phyloP scores from a whole-genome alignment of 2,329 filamentous ascomycete genomes.

The Xylariaceae sp. region DNA sequence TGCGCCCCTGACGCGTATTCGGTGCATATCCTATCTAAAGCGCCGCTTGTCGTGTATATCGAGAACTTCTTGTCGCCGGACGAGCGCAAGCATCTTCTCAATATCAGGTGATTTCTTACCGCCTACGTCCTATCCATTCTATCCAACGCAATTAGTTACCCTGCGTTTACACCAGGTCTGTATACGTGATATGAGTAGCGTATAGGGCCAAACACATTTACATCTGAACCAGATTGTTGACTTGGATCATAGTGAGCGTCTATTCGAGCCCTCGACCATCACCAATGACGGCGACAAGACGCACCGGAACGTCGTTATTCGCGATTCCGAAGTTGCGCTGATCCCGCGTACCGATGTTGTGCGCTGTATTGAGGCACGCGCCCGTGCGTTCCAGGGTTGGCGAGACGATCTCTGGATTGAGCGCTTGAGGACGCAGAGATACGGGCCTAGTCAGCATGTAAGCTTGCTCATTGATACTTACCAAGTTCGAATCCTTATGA shows the following conservation, averaged over 20 bases:
- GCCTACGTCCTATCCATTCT: background rate
- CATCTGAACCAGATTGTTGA: background rate
- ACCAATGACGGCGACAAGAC: conserved; percentile 42
- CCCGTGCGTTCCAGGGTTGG: conserved; percentile 44
- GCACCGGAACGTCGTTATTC: conserved; percentile 40
- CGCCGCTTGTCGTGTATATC: conserved; percentile 50
- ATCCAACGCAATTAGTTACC: background rate
- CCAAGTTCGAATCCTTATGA: background rate
- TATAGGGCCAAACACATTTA: background rate
- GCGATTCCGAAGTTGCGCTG: conserved; percentile 49
- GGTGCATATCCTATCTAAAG: conserved; percentile 44
- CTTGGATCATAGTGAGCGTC: conserved; percentile 36
- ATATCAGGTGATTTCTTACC: conserved; percentile 41
- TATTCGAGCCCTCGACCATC: conserved; percentile 47
- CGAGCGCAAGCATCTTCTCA: conserved; percentile 44
- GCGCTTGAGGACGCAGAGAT: conserved; percentile 47
- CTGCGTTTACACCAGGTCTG: background rate
- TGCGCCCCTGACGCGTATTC: conserved; percentile 41
- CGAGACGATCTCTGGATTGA: conserved; percentile 49
- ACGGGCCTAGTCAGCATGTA: conserved; percentile 40
- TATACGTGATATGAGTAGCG: background rate
- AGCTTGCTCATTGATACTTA: background rate
- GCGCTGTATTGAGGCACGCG: conserved; percentile 24
- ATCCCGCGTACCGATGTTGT: conserved; percentile 42
- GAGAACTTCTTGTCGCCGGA: conserved; percentile 44